A percentile compares a stretch with the other conserved stretches of the same genome.
Evolutionary conservation across 257 asterid species (phyloP).

Genomic region (Knoxia roxburghii): DNA sequence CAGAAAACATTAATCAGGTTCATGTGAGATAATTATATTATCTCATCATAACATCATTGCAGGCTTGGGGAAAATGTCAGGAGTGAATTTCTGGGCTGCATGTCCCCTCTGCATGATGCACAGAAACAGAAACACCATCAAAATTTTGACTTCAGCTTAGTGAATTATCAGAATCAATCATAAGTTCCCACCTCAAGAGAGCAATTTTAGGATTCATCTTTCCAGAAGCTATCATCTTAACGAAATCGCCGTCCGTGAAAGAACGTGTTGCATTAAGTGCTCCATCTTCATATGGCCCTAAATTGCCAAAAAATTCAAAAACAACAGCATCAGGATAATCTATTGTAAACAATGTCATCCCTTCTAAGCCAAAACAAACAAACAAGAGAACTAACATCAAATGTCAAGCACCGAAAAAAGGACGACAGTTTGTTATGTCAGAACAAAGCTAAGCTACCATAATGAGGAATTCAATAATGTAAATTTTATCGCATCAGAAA

Average conservation of each 20-base stretch:
- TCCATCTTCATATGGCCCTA: constrained; percentile 80
- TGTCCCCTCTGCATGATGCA: constrained; percentile 57
- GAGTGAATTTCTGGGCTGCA: constrained; percentile 92
- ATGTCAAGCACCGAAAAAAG: no score
- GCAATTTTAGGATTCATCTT: constrained; percentile 60
- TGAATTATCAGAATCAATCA: constrained; percentile 5
- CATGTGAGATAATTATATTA: neutral
- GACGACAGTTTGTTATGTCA: no score
- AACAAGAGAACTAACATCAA: no score
- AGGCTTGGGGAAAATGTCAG: constrained; percentile 95
- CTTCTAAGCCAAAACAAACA: no score
- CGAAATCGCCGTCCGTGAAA: constrained; percentile 63
- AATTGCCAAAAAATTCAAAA: neutral
- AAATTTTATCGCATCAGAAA: no score
- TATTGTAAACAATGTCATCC: no score
- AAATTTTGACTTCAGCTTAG: neutral
- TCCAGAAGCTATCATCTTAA: constrained; percentile 41
- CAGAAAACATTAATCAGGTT: neutral
- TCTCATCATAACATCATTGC: constrained; percentile 61
- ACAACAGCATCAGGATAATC: neutral
- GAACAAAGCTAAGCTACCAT: no score
- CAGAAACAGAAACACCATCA: constrained; percentile 3
- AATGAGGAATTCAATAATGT: no score
- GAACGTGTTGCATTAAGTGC: constrained; percentile 94
- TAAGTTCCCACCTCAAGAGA: constrained; percentile 41